Evolutionary conservation across 1,284 basidiomycete genomes (phyloP).

Genomic region (Trichosporon ovoides): DNA sequence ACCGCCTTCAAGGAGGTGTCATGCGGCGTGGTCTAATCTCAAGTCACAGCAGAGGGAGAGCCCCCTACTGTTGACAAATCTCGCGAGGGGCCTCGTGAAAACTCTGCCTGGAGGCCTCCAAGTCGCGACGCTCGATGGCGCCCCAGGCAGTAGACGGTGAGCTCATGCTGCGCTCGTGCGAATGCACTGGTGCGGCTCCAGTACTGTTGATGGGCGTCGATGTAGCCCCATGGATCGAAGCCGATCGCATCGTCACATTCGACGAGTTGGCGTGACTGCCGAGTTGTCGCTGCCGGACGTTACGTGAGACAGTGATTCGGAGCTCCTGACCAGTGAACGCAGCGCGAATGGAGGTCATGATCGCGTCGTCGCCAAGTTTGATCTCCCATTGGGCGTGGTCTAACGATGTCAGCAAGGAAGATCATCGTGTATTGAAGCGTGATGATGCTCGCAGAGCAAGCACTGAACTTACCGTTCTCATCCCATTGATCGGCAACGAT

Average conservation of each 20-base stretch:
- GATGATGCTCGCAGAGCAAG: no score
- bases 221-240: conserved; percentile 4
- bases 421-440: no score
- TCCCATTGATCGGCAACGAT: conserved; percentile 77
- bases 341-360: conserved; percentile 34
- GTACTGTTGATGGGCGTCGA: neutral
- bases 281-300: neutral
- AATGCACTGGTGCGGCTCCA: neutral
- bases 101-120: conserved; percentile 1
- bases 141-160: conserved; percentile 9
- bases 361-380: conserved; percentile 42
- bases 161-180: conserved; percentile 18
- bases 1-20: neutral
- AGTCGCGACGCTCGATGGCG: conserved; percentile 6
- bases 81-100: neutral
- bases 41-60: neutral
- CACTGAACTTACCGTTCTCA: conserved; percentile 54
- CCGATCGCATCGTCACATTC: conserved; percentile 16
- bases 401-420: conserved; percentile 14
- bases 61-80: neutral
- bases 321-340: conserved; percentile 38
- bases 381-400: conserved; percentile 47
- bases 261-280: conserved; percentile 10
- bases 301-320: conserved; percentile 27
- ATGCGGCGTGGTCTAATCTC: neutral